Conservation (phyloP, 2,329 filamentous ascomycete genomes). For the Fusarium brachygibbosum region DNA sequence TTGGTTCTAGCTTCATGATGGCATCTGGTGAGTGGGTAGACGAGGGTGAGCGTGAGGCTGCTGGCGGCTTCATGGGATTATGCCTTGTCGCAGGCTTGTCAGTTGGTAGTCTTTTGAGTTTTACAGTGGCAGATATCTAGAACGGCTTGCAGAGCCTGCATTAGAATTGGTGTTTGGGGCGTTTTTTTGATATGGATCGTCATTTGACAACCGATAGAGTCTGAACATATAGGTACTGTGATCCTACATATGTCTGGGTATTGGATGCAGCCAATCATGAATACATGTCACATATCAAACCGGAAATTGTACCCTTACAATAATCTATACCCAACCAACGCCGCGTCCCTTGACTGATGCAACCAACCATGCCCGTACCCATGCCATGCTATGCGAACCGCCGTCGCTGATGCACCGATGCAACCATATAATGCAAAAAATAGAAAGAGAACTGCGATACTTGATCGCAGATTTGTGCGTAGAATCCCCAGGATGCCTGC, state of each 20-base stretch:
- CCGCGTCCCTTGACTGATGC: slow-evolving; percentile 41
- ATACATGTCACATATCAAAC: slow-evolving; percentile 36
- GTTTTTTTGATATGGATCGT: slow-evolving; percentile 24
- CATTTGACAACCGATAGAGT: slow-evolving; percentile 30
- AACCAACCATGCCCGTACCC: slow-evolving; percentile 39
- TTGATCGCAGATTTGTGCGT: slow-evolving; percentile 25
- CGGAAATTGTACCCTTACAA: slow-evolving; percentile 32
- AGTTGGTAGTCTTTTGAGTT: slow-evolving; percentile 89
- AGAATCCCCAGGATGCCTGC: slow-evolving; percentile 23
- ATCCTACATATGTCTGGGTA: slow-evolving; percentile 17
- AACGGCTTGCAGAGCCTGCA: slow-evolving; percentile 29
- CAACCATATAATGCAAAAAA: slow-evolving; percentile 32
- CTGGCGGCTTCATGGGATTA: slow-evolving; percentile 93
- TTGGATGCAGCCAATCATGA: slow-evolving; percentile 34
- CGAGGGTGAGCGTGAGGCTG: slow-evolving; percentile 85
- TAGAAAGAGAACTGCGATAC: slow-evolving; percentile 35
- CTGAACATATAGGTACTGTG: slow-evolving; percentile 23
- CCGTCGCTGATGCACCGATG: slow-evolving; percentile 43
- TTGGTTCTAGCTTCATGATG: slow-evolving; percentile 93
- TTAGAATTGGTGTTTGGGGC: slow-evolving; percentile 15
- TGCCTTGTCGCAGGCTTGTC: slow-evolving; percentile 88
- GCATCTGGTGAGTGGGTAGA: slow-evolving; percentile 85
- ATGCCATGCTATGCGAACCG: slow-evolving; percentile 41
- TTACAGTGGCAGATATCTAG: slow-evolving; percentile 72
- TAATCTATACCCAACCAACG: slow-evolving; percentile 37